Evolutionary conservation across 305 asterid species (phyloP), one percentile per base, ranked within the genome.

Genomic region (Plantago coronopus): DNA sequence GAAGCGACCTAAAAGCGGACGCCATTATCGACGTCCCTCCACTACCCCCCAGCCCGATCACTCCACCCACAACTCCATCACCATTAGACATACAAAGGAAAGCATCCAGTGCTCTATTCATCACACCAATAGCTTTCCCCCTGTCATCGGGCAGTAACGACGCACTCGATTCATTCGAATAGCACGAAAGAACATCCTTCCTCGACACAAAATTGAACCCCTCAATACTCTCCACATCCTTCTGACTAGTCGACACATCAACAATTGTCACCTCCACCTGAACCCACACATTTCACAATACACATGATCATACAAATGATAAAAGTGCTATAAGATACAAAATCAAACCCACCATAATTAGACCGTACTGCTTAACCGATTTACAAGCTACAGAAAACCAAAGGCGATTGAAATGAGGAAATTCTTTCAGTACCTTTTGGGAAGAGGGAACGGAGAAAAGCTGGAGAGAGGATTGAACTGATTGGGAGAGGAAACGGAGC

Each of bases 1-100:
- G 96, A 53, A 91, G 89, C 27, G 84, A 77, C 61, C 88, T 75
- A 71, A 91, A 91, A 66, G 87, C 86, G n/a, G 96, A 81, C 12
- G 98, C 72, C 63, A 89, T 65, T 72, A 93, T 66, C 44, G 98
- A 89, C 14, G 98, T 93, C 64, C 98, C 98, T 70, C 96, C 97
- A 71, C 96, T 93, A 25, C 96, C 98, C 53, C 98, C 98, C 15
- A 93, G 85, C 62, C 98, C 98, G 27, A 89, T 67, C 48, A 85
- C 95, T 61, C 98, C 98, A 67, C 82, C 88, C 43, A 86, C 77
- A 60, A 57, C 57, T 60, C 73, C 34, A 56, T 80, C 78, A 50
- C 49, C 70, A 25, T 71, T 74, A 69, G 77, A 78, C 64, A 68
- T 80, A 34, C 53, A 48, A 37, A 93, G 83, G 74, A 84, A 89